Evolutionary conservation across 768 basidiomycete species (phyloP).

Genomic region (Butyriboletus loyo): DNA sequence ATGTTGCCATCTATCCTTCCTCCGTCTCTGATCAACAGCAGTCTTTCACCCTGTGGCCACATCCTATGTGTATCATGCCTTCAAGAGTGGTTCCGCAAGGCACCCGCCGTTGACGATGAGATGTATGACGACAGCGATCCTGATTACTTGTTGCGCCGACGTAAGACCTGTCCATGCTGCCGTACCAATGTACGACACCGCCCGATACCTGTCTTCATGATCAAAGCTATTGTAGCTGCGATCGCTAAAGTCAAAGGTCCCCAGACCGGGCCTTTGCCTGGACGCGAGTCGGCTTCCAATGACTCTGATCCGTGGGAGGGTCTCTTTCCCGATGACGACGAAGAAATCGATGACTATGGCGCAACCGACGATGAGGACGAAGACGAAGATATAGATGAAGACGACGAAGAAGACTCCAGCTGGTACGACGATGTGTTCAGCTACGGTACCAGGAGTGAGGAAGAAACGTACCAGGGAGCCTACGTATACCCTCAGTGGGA

Average conservation of each 20-base stretch:
- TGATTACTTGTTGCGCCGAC: constrained; percentile 50
- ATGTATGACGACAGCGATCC: constrained; percentile 41
- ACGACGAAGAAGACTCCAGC: constrained; percentile 30
- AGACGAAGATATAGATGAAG: constrained; percentile 27
- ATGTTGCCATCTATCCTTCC: neutral
- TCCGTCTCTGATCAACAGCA: constrained; percentile 25
- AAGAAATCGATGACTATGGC: constrained; percentile 38
- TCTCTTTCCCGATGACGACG: constrained; percentile 52
- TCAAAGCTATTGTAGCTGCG: constrained; percentile 55
- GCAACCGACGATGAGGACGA: constrained; percentile 26
- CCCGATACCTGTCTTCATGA: constrained; percentile 66
- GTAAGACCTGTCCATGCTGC: constrained; percentile 74
- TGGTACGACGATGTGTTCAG: constrained; percentile 34
- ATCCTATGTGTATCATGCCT: constrained; percentile 71
- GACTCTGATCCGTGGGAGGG: constrained; percentile 69
- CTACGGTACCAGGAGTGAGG: constrained; percentile 34
- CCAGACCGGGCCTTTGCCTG: constrained; percentile 15
- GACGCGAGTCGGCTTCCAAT: constrained; percentile 30
- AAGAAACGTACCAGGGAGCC: constrained; percentile 36
- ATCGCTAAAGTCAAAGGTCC: constrained; percentile 44
- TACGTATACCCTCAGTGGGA: constrained; percentile 55
- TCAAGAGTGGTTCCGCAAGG: constrained; percentile 75
- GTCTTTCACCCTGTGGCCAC: constrained; percentile 75
- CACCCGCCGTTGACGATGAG: constrained; percentile 48
- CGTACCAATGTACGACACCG: constrained; percentile 53